Evolutionary conservation across 306 rosid genomes (phyloP), one percentile per base, ranked within the genome.

Genomic region (Trifolium repens): DNA sequence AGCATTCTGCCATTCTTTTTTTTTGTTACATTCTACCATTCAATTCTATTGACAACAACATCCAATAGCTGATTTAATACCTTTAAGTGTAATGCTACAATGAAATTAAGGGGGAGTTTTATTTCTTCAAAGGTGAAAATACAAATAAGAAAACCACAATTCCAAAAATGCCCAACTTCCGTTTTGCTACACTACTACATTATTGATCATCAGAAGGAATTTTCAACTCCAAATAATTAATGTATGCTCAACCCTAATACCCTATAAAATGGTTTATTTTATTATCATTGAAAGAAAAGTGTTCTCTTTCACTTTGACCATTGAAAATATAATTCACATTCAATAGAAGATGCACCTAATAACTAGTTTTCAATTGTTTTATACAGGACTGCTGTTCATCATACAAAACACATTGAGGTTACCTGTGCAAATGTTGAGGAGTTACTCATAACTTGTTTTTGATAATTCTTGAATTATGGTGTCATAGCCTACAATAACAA

Each of bases 91-190:
- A 47, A 49, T 49, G 54, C 17, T 16, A 49, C 19, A 15, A 49
- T 5, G 17, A 49, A 49, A 5, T 4, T 26, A 24, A 24, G 8
- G 64, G 64, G 8, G n/a, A 26, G 37, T n/a, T 26, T 30, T 26
- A 24, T 58, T 58, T 58, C 8, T 60, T 60, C 19, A 15, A 14
- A 30, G 43, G 39, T 61, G 14, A 61, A 4, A 58, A 32, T 66
- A 30, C 71, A 80, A 74, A 47, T 74, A 61, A 67, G 40, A 35
- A 75, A 47, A 74, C 42, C 52, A 44, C 54, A 67, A 44, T 16
- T 60, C 34, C 72, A 39, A 30, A 34, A 67, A 27, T 17, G 77
- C 42, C 53, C 61, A 26, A 19, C 54, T 75, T 68, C 47, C 43
- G 62, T 72, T 79, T 67, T 69, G 49, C 72, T 26, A 50, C 59